Base-by-base conservation (phyloP, 2,329 filamentous ascomycete species). In the Fusarium cicatricum region DNA sequence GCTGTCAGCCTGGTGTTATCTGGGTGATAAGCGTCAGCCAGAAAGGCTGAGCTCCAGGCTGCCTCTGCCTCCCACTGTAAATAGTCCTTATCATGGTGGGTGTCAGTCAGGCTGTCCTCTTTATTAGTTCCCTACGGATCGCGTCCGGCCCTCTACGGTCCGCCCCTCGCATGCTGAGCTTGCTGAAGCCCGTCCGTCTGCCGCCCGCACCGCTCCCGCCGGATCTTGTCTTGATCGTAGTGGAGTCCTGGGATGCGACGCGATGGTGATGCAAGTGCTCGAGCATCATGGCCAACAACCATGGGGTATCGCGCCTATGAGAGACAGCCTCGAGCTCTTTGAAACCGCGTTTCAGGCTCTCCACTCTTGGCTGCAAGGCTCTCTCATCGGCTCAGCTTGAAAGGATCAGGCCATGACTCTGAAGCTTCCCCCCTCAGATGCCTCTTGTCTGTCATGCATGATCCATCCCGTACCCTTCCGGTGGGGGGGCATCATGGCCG, bases 91-190 rank as follows among this genome's bases (percentile, higher is more conserved):
- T 46, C 44, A 44, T 59, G 45, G 53, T 50, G 48, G 58, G 58
- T 62, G 42, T 55, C 34, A 40, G 53, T 44, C 58, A 59, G 40
- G 43, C 46, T 62, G 11, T 42, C 41, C 15, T 39, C 48, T 58
- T 46, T 54, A 23, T 56, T 57, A 66, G 58, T 64, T 57, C 43
- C 52, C 42, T 52, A 57, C 62, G 56, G 64, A 52, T 67, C 59
- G 61, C 36, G 52, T 52, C 59, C 29, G 29, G 29, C 56, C 62
- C 62, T 65, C 62, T 48, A 58, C 64, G 64, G 64, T 67, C 64
- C 64, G 64, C 53, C 54, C 59, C 64, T 64, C 55, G 56, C 53
- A 52, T 47, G 33, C 42, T 40, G 42, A 47, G 39, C 52, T 52
- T 47, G 43, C 51, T 65, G 46, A 44, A 39, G 34, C 34, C 55